These are phyloP conservation scores for Aspergillus quadricinctus DNA, from an alignment of 2,329 filamentous ascomycete genomes.

Conservation along the genomic window DNA sequence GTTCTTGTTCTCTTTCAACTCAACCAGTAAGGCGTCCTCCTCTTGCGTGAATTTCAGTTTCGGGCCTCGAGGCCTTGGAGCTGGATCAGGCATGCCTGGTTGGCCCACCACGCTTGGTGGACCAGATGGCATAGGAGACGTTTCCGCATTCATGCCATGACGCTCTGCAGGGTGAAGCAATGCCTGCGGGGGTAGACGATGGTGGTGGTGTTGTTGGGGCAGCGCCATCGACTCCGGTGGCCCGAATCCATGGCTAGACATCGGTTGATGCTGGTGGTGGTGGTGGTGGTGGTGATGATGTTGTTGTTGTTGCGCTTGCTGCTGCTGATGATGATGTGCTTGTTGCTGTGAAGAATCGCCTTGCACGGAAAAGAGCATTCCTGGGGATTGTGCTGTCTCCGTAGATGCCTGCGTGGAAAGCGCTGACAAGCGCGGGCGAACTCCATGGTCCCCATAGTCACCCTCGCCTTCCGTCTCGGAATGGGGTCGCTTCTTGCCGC, in stretches of 20 bases:
- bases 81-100: conserved; percentile 80
- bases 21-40: conserved; percentile 81
- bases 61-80: conserved; percentile 73
- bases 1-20: conserved; percentile 90
- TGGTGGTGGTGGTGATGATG: neutral
- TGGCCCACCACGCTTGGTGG: conserved; percentile 83
- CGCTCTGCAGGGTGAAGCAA: conserved; percentile 63
- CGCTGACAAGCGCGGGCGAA: conserved; percentile 29
- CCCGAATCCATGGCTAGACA: conserved; percentile 30
- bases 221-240: conserved; percentile 41
- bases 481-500: conserved; percentile 32
- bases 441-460: conserved; percentile 20
- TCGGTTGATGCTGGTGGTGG: conserved; percentile 17
- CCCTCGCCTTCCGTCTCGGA: conserved; percentile 27
- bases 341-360: conserved; percentile 24
- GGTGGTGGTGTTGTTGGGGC: conserved; percentile 70
- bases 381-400: conserved; percentile 29
- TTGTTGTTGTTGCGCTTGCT: neutral
- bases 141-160: conserved; percentile 50
- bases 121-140: conserved; percentile 48
- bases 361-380: conserved; percentile 34
- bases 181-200: conserved; percentile 70
- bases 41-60: conserved; percentile 93
- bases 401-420: conserved; percentile 27
- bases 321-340: neutral